Percentiles rank a stretch among this genome's conserved stretches.
Conservation (phyloP, 2,329 filamentous ascomycete genomes). For the Botrytis medusae region DNA sequence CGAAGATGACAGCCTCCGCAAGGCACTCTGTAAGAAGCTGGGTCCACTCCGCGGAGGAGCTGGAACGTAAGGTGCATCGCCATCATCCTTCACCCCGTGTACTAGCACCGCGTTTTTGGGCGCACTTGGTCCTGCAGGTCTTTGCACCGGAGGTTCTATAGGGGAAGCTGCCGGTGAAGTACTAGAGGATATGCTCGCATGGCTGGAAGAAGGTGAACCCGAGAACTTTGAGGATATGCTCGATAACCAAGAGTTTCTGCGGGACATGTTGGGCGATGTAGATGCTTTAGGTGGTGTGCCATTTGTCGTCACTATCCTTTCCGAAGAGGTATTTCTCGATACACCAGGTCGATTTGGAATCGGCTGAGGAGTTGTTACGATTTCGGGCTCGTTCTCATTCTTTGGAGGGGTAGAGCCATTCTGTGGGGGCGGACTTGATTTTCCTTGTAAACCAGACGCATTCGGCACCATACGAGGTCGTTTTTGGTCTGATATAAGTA, state of each 20-base stretch:
- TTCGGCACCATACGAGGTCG: slow-evolving; percentile 17
- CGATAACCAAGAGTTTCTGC: slow-evolving; percentile 85
- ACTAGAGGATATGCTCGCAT: slow-evolving; percentile 34
- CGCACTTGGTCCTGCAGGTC: slow-evolving; percentile 39
- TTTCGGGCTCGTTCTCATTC: slow-evolving; percentile 12
- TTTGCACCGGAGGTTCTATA: slow-evolving; percentile 39
- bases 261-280: slow-evolving; percentile 29
- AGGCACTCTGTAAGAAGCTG: slow-evolving; percentile 76
- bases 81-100: slow-evolving; percentile 55
- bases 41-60: slow-evolving; percentile 70
- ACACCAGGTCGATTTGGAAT: slow-evolving; percentile 30
- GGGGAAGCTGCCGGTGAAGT: slow-evolving; percentile 32
- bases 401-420: slow-evolving; percentile 12
- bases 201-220: slow-evolving; percentile 35
- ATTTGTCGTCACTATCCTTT: slow-evolving; percentile 33
- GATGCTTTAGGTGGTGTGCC: slow-evolving; percentile 31
- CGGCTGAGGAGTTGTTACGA: not conserved
- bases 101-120: slow-evolving; percentile 61
- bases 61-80: slow-evolving; percentile 68
- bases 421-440: slow-evolving; percentile 6
- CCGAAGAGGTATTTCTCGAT: slow-evolving; percentile 33
- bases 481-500: slow-evolving; percentile 7
- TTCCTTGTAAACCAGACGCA: not conserved
- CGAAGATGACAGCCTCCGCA: slow-evolving; percentile 72
- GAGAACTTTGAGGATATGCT: slow-evolving; percentile 93